Evolutionary conservation across 176 grass and related monocot species (phyloP).

Genomic region (Zoysia japonica): DNA sequence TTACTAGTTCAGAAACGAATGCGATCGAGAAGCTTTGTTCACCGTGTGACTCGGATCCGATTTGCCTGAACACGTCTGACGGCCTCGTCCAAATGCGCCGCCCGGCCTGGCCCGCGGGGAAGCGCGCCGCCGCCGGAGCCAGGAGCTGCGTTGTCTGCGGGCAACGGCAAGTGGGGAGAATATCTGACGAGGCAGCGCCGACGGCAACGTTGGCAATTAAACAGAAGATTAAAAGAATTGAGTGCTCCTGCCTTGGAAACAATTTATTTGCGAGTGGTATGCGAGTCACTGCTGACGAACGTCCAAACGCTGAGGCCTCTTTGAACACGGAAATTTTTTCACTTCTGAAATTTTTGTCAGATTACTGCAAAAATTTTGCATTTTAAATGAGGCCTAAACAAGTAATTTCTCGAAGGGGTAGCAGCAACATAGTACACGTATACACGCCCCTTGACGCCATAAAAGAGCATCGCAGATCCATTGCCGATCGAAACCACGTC

Average conservation of each 20-base stretch:
- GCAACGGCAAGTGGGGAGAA: conserved; percentile 20
- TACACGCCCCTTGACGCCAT: not conserved
- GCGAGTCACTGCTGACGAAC: no score
- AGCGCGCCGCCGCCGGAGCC: conserved; percentile 2
- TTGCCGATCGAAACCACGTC: not conserved
- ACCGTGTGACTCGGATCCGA: conserved; percentile 9
- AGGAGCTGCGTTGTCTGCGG: no score
- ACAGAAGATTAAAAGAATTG: no score
- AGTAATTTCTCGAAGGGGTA: not conserved
- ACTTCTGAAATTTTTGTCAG: no score
- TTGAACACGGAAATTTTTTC: no score
- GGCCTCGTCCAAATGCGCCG: no score
- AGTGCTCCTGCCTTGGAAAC: no score
- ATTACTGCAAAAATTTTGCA: no score
- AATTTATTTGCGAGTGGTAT: no score
- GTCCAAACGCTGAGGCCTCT: no score
- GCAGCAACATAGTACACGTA: not conserved
- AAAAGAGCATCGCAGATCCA: not conserved
- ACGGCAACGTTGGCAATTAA: no score
- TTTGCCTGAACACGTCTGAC: not conserved
- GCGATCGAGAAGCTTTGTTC: not conserved
- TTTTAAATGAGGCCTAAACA: not conserved
- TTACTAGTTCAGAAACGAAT: not conserved
- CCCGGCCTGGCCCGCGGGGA: not conserved
- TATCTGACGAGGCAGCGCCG: not conserved